phyloP scores from a whole-genome alignment of 2,329 filamentous ascomycete species.

The Colletotrichum caudatum region DNA sequence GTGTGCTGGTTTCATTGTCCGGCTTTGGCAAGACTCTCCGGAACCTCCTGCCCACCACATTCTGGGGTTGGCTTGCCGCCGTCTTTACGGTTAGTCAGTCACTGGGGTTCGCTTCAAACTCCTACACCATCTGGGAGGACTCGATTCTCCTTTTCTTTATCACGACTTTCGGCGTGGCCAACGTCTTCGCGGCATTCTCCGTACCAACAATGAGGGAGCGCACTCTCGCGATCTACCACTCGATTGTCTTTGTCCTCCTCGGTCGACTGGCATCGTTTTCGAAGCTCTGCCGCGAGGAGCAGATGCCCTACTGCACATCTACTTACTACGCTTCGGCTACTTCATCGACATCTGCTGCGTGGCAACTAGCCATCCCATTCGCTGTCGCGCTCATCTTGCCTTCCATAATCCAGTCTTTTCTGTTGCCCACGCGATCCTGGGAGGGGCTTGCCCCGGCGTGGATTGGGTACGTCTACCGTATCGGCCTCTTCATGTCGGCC shows the following conservation, averaged over 20 bases:
- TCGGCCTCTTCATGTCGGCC: slow-evolving; percentile 80
- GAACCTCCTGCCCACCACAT: slow-evolving; percentile 74
- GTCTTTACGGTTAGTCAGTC: slow-evolving; percentile 88
- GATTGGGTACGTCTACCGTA: slow-evolving; percentile 84
- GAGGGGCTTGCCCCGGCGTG: slow-evolving; percentile 87
- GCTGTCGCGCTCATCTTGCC: slow-evolving; percentile 79
- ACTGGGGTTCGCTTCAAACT: slow-evolving; percentile 96
- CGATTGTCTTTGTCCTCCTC: slow-evolving; percentile 82
- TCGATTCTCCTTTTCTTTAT: slow-evolving; percentile 93
- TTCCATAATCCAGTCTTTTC: slow-evolving; percentile 81
- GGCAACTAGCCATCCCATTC: slow-evolving; percentile 88
- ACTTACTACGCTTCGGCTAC: slow-evolving; percentile 94
- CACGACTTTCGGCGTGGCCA: slow-evolving; percentile 84
- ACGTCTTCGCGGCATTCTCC: slow-evolving; percentile 79
- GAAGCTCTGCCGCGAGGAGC: slow-evolving; percentile 94
- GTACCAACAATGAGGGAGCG: slow-evolving; percentile 76
- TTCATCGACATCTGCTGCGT: slow-evolving; percentile 91
- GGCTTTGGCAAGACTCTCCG: slow-evolving; percentile 58
- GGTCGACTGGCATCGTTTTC: slow-evolving; percentile 87
- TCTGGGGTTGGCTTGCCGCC: slow-evolving; percentile 91
- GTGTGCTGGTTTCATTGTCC: slow-evolving; percentile 57
- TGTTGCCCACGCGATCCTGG: slow-evolving; percentile 85
- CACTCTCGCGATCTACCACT: slow-evolving; percentile 85
- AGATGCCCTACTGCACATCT: slow-evolving; percentile 96
- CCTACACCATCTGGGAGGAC: slow-evolving; percentile 99